These are phyloP conservation scores for Paracoccidioides brasiliensis DNA, from an alignment of 2,329 filamentous ascomycete genomes.

Conservation along the genomic window DNA sequence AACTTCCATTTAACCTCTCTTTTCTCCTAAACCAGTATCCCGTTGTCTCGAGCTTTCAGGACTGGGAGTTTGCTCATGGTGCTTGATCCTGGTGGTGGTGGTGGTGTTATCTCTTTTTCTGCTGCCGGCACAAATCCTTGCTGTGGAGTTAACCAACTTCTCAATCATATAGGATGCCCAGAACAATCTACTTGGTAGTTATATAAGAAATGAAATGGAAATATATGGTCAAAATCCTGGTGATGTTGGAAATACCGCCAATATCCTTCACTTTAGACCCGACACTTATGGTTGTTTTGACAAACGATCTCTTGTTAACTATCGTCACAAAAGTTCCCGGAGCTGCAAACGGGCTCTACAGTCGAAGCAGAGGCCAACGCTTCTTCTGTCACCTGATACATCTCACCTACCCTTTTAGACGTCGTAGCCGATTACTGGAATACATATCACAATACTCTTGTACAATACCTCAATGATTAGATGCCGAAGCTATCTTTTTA, in stretches of 20 bases:
- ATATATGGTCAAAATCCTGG: neutral
- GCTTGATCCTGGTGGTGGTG: too few species aligned
- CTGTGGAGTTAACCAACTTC: slow-evolving; percentile 3
- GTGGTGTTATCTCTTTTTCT: neutral
- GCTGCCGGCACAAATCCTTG: neutral
- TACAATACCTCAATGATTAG: neutral
- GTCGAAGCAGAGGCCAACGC: neutral
- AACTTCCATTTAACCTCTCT: neutral
- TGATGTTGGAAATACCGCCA: slow-evolving; percentile 1
- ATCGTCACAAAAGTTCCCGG: slow-evolving; percentile 1
- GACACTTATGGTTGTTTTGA: slow-evolving; percentile 4
- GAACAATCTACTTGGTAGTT: neutral
- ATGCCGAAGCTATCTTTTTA: slow-evolving; percentile 2
- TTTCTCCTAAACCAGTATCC: neutral
- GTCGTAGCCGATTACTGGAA: slow-evolving; percentile 4
- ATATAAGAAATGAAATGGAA: neutral
- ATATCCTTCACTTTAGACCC: neutral
- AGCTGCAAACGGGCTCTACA: neutral
- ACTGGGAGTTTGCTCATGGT: slow-evolving; percentile 5
- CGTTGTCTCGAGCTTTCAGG: neutral
- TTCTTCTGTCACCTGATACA: neutral
- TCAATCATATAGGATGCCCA: slow-evolving; percentile 1
- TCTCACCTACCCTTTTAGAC: slow-evolving; percentile 2
- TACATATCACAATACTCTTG: neutral
- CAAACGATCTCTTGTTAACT: slow-evolving; percentile 1